A percentile compares a stretch with the other conserved stretches of the same genome.
Conservation (phyloP, 306 rosid genomes). For the Fragaria vesca region DNA sequence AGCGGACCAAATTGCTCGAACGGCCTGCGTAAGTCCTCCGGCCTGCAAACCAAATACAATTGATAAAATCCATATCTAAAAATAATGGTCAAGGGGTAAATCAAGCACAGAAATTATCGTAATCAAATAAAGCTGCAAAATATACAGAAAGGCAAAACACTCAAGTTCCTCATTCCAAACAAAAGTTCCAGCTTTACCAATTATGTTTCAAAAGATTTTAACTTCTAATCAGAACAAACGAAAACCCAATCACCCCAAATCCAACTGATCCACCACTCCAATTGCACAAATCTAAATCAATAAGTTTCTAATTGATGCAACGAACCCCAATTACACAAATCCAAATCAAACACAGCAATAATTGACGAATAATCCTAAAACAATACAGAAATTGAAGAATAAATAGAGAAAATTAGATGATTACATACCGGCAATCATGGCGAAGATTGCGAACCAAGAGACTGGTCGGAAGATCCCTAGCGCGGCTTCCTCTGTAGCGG, state of each 20-base stretch:
- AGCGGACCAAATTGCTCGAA: conserved; percentile 75
- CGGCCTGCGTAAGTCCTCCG: conserved; percentile 61
- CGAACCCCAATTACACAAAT: neutral
- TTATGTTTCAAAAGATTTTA: too few species aligned
- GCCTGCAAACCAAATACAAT: conserved; percentile 40
- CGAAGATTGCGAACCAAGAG: conserved; percentile 82
- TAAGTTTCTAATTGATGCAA: neutral
- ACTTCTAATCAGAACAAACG: neutral
- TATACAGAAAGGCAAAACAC: too few species aligned
- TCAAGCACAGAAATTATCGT: neutral
- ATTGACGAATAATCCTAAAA: neutral
- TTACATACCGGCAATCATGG: conserved; percentile 60
- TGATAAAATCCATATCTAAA: neutral
- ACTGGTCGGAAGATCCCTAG: conserved; percentile 66
- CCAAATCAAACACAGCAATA: neutral
- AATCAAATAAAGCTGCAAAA: neutral
- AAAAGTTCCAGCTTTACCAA: neutral
- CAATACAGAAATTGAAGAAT: neutral
- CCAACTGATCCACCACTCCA: neutral
- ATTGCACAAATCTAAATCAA: neutral
- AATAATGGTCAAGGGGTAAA: neutral
- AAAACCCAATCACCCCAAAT: neutral
- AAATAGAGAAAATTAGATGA: neutral
- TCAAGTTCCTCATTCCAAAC: too few species aligned
- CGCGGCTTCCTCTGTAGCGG: conserved; percentile 48